Evolutionary conservation across 257 asterid genomes (phyloP).

Genomic region (Verbascum thapsus): DNA sequence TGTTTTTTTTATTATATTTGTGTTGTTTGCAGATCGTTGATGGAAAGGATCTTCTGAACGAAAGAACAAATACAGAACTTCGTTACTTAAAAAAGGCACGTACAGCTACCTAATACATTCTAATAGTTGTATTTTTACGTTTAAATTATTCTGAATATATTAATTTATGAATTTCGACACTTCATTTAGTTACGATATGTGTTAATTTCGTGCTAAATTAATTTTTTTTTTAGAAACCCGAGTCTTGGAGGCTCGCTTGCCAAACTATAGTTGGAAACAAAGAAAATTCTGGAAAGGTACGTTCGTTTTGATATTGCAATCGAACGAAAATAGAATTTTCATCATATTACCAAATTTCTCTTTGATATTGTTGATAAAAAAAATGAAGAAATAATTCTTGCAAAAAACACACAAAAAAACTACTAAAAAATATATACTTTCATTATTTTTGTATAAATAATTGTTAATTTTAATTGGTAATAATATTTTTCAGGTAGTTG

Average conservation of each 20-base stretch:
- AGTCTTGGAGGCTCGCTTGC: conserved; percentile 96
- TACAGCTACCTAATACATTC: neutral
- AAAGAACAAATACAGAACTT: conserved; percentile 78
- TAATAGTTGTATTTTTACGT: neutral
- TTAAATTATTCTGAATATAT: neutral
- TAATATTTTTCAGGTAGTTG: conserved; percentile 69
- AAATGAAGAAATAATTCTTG: neutral
- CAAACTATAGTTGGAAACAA: conserved; percentile 95
- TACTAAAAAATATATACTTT: neutral
- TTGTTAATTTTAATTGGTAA: neutral
- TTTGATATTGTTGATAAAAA: neutral
- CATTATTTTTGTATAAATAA: neutral
- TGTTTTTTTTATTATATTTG: no score
- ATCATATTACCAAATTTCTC: neutral
- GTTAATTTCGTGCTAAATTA: neutral
- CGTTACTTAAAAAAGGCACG: conserved; percentile 82
- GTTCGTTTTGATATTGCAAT: neutral
- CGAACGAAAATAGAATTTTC: neutral
- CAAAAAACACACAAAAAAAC: neutral
- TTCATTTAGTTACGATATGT: neutral
- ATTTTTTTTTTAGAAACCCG: conserved; percentile 67
- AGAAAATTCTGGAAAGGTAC: conserved; percentile 88
- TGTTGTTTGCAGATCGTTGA: conserved; percentile 60
- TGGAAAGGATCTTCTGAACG: conserved; percentile 86
- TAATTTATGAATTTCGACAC: neutral